Evolutionary conservation across 129 eudicot genomes (phyloP).

Genomic region (Ambrosia artemisiifolia): DNA sequence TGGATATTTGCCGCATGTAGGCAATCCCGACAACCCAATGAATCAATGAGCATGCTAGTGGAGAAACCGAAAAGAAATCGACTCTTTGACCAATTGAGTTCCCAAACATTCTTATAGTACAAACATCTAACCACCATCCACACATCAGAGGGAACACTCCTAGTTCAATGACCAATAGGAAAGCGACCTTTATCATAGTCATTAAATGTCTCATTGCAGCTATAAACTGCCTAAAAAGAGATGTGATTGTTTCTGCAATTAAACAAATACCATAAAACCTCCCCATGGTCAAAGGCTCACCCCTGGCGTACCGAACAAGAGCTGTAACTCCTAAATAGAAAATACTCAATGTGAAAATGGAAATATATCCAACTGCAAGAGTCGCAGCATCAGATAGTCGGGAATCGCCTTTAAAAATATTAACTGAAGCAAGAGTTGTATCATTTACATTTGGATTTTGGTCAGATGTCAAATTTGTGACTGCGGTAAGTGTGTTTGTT

Average conservation of each 20-base stretch:
- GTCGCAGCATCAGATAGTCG: slow-evolving; percentile 81
- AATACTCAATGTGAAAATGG: slow-evolving; percentile 58
- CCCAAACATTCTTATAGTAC: slow-evolving; percentile 95
- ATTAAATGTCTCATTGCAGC: slow-evolving; percentile 88
- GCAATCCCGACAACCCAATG: slow-evolving; percentile 98
- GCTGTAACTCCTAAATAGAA: slow-evolving; percentile 73
- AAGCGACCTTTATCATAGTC: slow-evolving; percentile 94
- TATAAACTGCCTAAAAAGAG: slow-evolving; percentile 81
- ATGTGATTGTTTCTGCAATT: slow-evolving; percentile 74
- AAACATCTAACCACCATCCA: slow-evolving; percentile 98
- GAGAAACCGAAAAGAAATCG: slow-evolving; percentile 78
- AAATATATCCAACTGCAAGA: slow-evolving; percentile 87
- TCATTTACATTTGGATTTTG: slow-evolving; percentile 41
- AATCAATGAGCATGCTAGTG: slow-evolving; percentile 84
- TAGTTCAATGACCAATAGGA: slow-evolving; percentile 85
- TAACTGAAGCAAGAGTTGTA: slow-evolving; percentile 43
- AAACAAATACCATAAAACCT: slow-evolving; percentile 85
- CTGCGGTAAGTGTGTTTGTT: slow-evolving; percentile 63
- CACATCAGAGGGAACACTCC: slow-evolving; percentile 97
- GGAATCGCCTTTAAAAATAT: slow-evolving; percentile 60
- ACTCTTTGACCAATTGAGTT: slow-evolving; percentile 77
- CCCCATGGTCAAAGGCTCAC: slow-evolving; percentile 82
- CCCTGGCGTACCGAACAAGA: slow-evolving; percentile 66
- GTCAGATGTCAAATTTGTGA: slow-evolving; percentile 59
- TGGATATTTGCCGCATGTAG: slow-evolving; percentile 89